Conservation (phyloP, 441 rosid species). For the Arabidopsis lyrata region DNA sequence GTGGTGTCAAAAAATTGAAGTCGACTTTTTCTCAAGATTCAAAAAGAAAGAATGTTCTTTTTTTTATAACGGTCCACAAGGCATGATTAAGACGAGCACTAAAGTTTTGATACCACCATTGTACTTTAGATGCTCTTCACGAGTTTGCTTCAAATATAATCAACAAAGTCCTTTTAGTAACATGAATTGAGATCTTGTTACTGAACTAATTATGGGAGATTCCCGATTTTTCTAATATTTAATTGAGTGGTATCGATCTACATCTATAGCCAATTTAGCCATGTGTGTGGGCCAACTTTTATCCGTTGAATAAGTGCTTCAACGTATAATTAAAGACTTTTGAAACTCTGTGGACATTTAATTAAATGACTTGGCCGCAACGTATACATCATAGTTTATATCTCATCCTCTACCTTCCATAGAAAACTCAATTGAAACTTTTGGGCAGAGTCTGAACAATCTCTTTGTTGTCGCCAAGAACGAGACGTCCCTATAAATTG, state of each 20-base stretch:
- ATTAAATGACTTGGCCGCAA: background rate
- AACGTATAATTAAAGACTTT: conserved; percentile 13
- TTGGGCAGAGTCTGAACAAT: background rate
- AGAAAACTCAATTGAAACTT: conserved; percentile 7
- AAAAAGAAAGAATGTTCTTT: too few relatives aligned
- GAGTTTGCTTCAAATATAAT: background rate
- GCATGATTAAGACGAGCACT: conserved; percentile 29
- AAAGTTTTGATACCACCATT: conserved; percentile 8
- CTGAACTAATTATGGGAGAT: background rate
- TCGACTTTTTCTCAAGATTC: background rate
- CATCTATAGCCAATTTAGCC: conserved; percentile 5
- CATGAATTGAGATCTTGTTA: conserved; percentile 19
- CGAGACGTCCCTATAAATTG: background rate
- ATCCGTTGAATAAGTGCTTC: background rate
- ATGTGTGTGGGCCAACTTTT: conserved; percentile 32
- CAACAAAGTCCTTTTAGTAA: background rate
- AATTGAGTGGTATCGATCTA: background rate
- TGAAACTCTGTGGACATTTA: background rate
- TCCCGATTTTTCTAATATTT: background rate
- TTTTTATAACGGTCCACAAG: conserved; percentile 2
- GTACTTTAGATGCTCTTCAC: background rate
- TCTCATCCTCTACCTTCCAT: background rate
- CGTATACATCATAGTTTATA: background rate
- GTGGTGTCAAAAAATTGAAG: background rate
- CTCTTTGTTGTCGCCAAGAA: too few relatives aligned